phyloP scores from a whole-genome alignment of 2,329 filamentous ascomycete genomes.

The Penicillium sp. region DNA sequence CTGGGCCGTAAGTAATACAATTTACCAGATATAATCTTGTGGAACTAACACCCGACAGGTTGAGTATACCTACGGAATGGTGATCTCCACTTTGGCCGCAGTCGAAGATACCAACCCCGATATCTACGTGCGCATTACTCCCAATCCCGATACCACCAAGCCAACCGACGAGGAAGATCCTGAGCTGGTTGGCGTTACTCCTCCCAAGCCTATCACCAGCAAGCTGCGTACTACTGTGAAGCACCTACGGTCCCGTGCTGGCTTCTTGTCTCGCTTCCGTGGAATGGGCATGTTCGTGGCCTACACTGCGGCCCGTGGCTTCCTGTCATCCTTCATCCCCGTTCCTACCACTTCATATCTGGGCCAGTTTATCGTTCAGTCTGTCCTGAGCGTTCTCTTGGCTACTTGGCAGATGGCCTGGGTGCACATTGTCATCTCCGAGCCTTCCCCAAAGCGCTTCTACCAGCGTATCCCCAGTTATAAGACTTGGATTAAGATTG shows the following conservation, averaged over 20 bases:
- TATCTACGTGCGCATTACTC: slow-evolving; percentile 53
- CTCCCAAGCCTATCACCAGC: slow-evolving; percentile 60
- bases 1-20: slow-evolving; percentile 28
- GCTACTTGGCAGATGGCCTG: slow-evolving; percentile 72
- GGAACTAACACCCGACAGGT: slow-evolving; percentile 34
- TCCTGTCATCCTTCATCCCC: slow-evolving; percentile 44
- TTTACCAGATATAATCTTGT: neutral
- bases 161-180: slow-evolving; percentile 43
- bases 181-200: slow-evolving; percentile 46
- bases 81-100: slow-evolving; percentile 63
- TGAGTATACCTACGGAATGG: slow-evolving; percentile 59
- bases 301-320: slow-evolving; percentile 49
- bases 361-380: slow-evolving; percentile 51
- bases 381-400: slow-evolving; percentile 61
- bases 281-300: slow-evolving; percentile 58
- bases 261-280: slow-evolving; percentile 67
- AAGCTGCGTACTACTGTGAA: slow-evolving; percentile 58
- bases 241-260: slow-evolving; percentile 64
- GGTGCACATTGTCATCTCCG: slow-evolving; percentile 82
- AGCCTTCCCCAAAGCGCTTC: slow-evolving; percentile 63
- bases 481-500: slow-evolving; percentile 66
- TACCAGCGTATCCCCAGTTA: slow-evolving; percentile 69
- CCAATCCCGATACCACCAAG: slow-evolving; percentile 33
- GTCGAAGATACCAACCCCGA: slow-evolving; percentile 61
- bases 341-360: slow-evolving; percentile 39